phyloP scores from a whole-genome alignment of 176 grass and related monocot genomes.

The Carex kokanica region DNA sequence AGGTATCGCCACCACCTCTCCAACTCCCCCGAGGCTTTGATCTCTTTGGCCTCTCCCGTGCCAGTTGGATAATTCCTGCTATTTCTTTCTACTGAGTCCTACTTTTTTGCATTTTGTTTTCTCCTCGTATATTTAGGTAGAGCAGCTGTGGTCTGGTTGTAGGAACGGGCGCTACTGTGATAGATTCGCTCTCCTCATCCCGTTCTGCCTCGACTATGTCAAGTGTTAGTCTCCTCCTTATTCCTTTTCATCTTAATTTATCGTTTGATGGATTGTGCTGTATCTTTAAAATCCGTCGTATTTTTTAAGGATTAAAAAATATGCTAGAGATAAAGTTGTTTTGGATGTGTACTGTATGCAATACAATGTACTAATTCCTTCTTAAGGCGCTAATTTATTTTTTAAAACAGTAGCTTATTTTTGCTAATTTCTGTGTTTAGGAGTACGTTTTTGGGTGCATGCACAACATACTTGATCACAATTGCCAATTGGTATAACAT shows the following conservation, averaged over 20 bases:
- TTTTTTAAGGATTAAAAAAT: neutral
- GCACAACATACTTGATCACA: neutral
- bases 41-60: neutral
- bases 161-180: conserved; percentile 53
- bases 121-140: conserved; percentile 38
- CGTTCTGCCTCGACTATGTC: conserved; percentile 98
- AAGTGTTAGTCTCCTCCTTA: conserved; percentile 46
- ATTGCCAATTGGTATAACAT: neutral
- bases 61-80: neutral
- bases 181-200: conserved; percentile 71
- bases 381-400: neutral
- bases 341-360: conserved; percentile 2
- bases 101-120: neutral
- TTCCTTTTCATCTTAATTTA: conserved; percentile 2
- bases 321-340: neutral
- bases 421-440: neutral
- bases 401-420: neutral
- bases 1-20: conserved; percentile 24
- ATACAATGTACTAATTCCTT: neutral
- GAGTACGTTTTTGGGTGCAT: neutral
- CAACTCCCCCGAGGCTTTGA: neutral
- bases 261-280: neutral
- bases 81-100: neutral
- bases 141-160: conserved; percentile 73
- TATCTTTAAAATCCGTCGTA: neutral